Conservation (phyloP, 805 yeast genomes). For the Cyberlindnera samutprakarnensis region DNA sequence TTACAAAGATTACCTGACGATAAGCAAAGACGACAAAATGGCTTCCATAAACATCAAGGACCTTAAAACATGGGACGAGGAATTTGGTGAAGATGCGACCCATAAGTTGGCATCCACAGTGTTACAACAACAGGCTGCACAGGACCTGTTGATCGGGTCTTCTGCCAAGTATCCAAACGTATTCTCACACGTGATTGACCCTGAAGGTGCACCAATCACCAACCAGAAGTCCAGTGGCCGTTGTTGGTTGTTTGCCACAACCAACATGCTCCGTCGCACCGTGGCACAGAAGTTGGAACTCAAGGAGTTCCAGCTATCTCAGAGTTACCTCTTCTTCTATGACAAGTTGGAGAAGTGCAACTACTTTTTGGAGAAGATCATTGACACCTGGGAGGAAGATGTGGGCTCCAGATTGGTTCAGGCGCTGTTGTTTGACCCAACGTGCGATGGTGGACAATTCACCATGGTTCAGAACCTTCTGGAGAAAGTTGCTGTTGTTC, state of each 20-base stretch:
- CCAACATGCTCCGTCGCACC: constrained; percentile 60
- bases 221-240: constrained; percentile 74
- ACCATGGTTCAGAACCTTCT: constrained; percentile 73
- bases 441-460: constrained; percentile 83
- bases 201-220: constrained; percentile 49
- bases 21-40: too few relatives aligned
- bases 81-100: constrained; percentile 21
- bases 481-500: constrained; percentile 77
- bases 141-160: constrained; percentile 22
- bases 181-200: constrained; percentile 31
- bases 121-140: constrained; percentile 27
- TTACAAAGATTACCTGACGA: neutral
- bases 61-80: constrained; percentile 16
- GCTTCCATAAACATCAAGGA: constrained; percentile 7
- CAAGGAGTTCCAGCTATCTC: constrained; percentile 67
- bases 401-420: constrained; percentile 67
- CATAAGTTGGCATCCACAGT: constrained; percentile 29
- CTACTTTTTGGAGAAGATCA: constrained; percentile 67
- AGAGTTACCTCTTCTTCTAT: constrained; percentile 72
- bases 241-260: constrained; percentile 86
- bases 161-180: constrained; percentile 14
- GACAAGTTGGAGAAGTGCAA: constrained; percentile 84
- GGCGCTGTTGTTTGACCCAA: constrained; percentile 57
- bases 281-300: constrained; percentile 57
- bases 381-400: constrained; percentile 58